Conservation (phyloP, 148 eudicot genomes). For the Rhododendron ferrugineum region DNA sequence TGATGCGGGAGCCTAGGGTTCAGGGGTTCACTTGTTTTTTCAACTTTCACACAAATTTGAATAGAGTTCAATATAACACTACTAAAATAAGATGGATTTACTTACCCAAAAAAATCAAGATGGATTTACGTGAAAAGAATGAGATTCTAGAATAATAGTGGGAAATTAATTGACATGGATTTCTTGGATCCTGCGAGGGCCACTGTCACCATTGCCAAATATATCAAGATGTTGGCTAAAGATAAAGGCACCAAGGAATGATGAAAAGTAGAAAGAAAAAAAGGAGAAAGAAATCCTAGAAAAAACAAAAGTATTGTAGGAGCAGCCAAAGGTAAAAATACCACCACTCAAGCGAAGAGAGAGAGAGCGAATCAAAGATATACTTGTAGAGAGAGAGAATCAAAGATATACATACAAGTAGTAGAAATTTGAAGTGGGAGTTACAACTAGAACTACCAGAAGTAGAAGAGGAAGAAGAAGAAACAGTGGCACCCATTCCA, state of each 20-base stretch:
- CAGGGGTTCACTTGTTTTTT: neutral
- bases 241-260: conserved; percentile 67
- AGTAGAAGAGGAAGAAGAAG: neutral
- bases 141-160: conserved; percentile 5
- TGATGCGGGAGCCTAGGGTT: neutral
- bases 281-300: conserved; percentile 30
- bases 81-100: neutral
- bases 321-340: conserved; percentile 5
- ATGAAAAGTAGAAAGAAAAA: conserved; percentile 59
- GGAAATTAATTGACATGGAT: conserved; percentile 30
- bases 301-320: conserved; percentile 16
- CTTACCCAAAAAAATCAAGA: neutral
- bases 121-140: neutral
- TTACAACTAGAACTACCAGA: neutral
- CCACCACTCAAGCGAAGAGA: neutral
- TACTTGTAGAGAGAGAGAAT: neutral
- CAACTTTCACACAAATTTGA: neutral
- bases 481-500: neutral
- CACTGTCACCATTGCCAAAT: conserved; percentile 25
- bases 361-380: neutral
- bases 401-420: neutral
- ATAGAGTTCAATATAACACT: neutral
- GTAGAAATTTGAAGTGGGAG: neutral
- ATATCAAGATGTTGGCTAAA: conserved; percentile 46
- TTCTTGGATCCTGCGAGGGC: conserved; percentile 58